Base-by-base conservation (phyloP, 139 green algal species). In the Chlorella ohadii region DNA sequence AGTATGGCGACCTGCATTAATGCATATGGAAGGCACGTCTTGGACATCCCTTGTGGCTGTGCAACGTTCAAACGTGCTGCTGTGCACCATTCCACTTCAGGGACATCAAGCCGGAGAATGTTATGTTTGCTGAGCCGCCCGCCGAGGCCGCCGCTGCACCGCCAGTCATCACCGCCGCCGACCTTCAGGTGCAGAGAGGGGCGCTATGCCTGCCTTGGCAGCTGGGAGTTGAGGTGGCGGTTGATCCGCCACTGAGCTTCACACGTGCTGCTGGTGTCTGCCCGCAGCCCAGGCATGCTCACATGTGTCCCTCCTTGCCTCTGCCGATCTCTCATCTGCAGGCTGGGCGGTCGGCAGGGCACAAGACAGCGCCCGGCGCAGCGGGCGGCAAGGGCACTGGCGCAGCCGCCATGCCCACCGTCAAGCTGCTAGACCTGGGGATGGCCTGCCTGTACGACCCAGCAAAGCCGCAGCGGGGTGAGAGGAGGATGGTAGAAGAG, bases 81-180 rank as follows among this genome's bases (percentile, higher is more conserved):
- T n/a, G n/a, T n/a, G n/a, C n/a, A n/a, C n/a, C n/a, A n/a, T n/a
- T n/a, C n/a, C n/a, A n/a, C n/a, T 36, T 41, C 78, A 78, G 90
- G 22, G 90, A 93, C 68, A 81, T 93, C 79, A 93, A 93, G 82
- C 87, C 82, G n/a, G 90, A 93, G 67, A 93, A 93, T 39, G 47
- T 93, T 17, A 68, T 93, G 51, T 93, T 91, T 84, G 83, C 76
- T 0, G 66, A 83, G 15, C 74, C 75, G 39, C 59, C 76, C 22
- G 59, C 36, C 16, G 76, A 61, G 59, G 36, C 59, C 15, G 56
- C 56, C 33, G 55, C 56, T 9, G 63, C 82, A 34, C 55, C 84
- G 4, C 33, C 51, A 19, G 51, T 59, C 51, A 59, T 78, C 33
- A 72, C 59, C 6, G 82, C 71, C 23, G 80, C 85, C 20, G 79